These are phyloP conservation scores for Phoma sp. DNA, from an alignment of 2,329 filamentous ascomycete species.

Conservation along the genomic window DNA sequence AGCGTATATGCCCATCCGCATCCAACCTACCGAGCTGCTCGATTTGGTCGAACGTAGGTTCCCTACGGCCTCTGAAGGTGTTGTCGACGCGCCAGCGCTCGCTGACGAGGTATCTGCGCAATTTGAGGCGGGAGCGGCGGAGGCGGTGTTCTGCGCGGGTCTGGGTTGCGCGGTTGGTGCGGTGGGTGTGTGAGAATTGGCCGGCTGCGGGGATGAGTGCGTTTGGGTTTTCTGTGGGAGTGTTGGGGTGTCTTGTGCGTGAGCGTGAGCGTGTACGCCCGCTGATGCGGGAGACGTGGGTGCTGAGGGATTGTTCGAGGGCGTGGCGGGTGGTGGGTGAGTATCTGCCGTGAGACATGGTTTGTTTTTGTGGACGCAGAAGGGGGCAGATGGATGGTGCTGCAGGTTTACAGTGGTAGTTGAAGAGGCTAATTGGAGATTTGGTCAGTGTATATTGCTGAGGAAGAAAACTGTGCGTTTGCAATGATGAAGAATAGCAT, in stretches of 20 bases:
- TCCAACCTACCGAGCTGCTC: not conserved
- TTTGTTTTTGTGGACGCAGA: too few relatives aligned
- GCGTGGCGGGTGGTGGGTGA: not conserved
- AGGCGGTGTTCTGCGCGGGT: not conserved
- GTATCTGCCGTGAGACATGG: not conserved
- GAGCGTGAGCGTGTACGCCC: not conserved
- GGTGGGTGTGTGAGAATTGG: not conserved
- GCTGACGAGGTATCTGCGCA: not conserved
- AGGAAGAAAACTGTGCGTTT: too few relatives aligned
- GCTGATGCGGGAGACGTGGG: not conserved
- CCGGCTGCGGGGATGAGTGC: not conserved
- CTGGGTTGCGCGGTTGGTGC: not conserved
- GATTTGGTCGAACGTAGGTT: not conserved
- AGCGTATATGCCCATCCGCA: not conserved
- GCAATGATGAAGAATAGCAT: too few relatives aligned
- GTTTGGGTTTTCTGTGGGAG: too few relatives aligned
- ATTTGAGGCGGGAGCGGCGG: not conserved
- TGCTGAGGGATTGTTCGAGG: not conserved
- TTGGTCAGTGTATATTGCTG: too few relatives aligned
- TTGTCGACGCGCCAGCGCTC: not conserved
- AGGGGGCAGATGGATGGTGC: too few relatives aligned
- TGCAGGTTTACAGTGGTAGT: too few relatives aligned
- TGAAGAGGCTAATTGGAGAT: too few relatives aligned
- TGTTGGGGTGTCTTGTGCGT: not conserved
- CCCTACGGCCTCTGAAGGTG: not conserved